These are phyloP conservation scores for Colletotrichum salicis DNA, from an alignment of 2,329 filamentous ascomycete species.

Conservation along the genomic window DNA sequence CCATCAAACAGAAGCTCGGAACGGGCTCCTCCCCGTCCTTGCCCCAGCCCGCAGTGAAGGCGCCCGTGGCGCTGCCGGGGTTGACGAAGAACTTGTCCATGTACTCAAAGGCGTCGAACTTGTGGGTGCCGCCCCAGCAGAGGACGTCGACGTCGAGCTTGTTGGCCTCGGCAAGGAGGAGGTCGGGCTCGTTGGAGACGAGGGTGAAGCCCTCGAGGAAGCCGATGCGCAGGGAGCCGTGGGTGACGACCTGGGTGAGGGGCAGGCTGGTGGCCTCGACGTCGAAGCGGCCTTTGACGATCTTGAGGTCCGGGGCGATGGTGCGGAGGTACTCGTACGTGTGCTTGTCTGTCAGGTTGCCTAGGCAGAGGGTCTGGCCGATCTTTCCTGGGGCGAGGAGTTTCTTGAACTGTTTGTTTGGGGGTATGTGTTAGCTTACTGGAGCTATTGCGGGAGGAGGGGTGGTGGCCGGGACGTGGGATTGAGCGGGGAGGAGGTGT, in stretches of 20 bases:
- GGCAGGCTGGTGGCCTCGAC: conserved; percentile 74
- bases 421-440: conserved; percentile 19
- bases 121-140: conserved; percentile 75
- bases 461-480: conserved; percentile 13
- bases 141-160: conserved; percentile 75
- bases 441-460: conserved; percentile 6
- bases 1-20: conserved; percentile 97
- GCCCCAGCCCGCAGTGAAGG: conserved; percentile 68
- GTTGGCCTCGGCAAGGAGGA: conserved; percentile 75
- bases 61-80: conserved; percentile 73
- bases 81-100: conserved; percentile 81
- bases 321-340: conserved; percentile 84
- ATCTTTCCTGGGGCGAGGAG: conserved; percentile 87
- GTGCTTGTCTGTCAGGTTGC: conserved; percentile 81
- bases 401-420: conserved; percentile 76
- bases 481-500: conserved; percentile 37
- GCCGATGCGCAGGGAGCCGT: conserved; percentile 72
- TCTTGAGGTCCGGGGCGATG: conserved; percentile 77
- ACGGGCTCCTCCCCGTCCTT: conserved; percentile 76
- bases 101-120: conserved; percentile 77
- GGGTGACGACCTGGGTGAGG: conserved; percentile 73
- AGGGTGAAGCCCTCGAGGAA: conserved; percentile 77
- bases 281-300: conserved; percentile 75
- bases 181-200: conserved; percentile 73
- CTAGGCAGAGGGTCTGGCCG: conserved; percentile 81